These are phyloP conservation scores for Ceratobasidium sp. DNA, from an alignment of 1,284 basidiomycete genomes.

Conservation along the genomic window DNA sequence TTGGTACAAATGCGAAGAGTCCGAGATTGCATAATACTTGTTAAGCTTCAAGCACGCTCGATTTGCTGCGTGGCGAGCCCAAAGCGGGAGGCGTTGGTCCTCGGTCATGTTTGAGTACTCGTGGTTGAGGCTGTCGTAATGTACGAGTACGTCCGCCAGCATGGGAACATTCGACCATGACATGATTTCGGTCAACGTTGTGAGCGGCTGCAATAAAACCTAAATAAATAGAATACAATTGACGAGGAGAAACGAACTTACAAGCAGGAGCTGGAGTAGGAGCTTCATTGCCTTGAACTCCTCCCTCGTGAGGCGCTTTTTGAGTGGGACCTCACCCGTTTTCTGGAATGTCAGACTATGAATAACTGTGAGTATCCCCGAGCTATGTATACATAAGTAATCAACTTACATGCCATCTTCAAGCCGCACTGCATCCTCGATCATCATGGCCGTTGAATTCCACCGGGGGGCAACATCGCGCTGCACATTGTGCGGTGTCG, in stretches of 20 bases:
- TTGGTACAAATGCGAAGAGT: not conserved
- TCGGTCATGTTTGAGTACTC: not conserved
- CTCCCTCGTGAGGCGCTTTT: not conserved
- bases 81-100: not conserved
- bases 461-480: not conserved
- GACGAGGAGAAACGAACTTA: not conserved
- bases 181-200: constrained; percentile 12
- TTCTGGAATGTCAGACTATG: constrained; percentile 3
- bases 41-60: not conserved
- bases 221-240: not conserved
- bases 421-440: not conserved
- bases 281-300: not conserved
- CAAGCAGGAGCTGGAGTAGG: not conserved
- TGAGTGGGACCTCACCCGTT: too few relatives aligned
- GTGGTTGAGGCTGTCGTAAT: too few relatives aligned
- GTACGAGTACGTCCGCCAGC: too few relatives aligned
- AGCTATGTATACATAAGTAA: not conserved
- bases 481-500: not conserved
- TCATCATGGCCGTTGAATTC: too few relatives aligned
- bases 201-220: not conserved
- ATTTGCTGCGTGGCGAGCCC: not conserved
- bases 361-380: not conserved
- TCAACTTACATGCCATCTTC: not conserved
- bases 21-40: constrained; percentile 4
- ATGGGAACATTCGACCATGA: too few relatives aligned